phyloP scores from a whole-genome alignment of 2,329 filamentous ascomycete species.

The Trichophaea hybrida region DNA sequence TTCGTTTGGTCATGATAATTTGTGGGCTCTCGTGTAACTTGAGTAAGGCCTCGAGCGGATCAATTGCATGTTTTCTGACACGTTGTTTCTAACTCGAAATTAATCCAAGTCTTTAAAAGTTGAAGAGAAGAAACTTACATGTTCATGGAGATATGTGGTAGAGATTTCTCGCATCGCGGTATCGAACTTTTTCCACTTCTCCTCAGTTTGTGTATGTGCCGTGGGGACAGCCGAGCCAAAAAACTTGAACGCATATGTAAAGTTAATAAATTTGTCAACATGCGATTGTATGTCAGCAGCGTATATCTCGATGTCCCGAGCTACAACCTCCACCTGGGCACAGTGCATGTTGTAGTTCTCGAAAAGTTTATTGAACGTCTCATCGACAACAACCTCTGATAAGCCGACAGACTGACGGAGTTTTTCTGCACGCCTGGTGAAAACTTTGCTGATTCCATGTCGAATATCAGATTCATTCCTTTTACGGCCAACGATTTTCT shows the following conservation, averaged over 20 bases:
- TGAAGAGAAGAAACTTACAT: constrained; percentile 42
- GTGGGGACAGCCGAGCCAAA: constrained; percentile 58
- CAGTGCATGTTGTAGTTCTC: constrained; percentile 88
- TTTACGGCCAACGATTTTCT: constrained; percentile 69
- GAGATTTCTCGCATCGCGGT: constrained; percentile 76
- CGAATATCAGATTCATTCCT: constrained; percentile 80
- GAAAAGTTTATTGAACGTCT: constrained; percentile 62
- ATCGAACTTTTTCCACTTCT: constrained; percentile 87
- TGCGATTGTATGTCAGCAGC: constrained; percentile 66
- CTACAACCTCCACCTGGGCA: constrained; percentile 78
- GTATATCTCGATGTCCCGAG: constrained; percentile 88
- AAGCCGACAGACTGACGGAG: constrained; percentile 55
- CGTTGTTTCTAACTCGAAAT: constrained; percentile 36
- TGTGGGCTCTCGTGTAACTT: constrained; percentile 71
- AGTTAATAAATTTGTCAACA: constrained; percentile 65
- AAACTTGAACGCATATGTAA: constrained; percentile 67
- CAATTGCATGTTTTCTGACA: constrained; percentile 69
- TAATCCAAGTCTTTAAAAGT: constrained; percentile 2
- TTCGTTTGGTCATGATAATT: constrained; percentile 81
- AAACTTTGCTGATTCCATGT: constrained; percentile 71
- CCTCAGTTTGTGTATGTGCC: constrained; percentile 69
- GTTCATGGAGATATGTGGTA: constrained; percentile 66
- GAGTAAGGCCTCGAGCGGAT: constrained; percentile 66
- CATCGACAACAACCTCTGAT: constrained; percentile 58
- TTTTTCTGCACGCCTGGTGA: constrained; percentile 79